A percentile compares a stretch with the other conserved stretches of the same genome.
These are phyloP conservation scores for Pyrenophora seminiperda DNA, from an alignment of 2,329 filamentous ascomycete genomes.

Conservation along the genomic window DNA sequence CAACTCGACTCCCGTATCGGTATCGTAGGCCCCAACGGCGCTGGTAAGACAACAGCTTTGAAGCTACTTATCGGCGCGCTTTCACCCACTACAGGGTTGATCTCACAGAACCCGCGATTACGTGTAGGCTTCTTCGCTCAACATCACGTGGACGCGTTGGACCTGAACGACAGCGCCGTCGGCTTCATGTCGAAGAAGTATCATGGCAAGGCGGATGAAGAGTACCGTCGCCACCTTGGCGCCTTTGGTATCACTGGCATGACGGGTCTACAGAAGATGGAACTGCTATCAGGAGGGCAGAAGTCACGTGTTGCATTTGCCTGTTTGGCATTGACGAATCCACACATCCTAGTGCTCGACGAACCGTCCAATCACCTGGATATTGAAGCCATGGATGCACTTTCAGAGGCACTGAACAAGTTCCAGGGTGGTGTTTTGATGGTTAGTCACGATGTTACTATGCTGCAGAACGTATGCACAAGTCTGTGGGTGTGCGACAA, in stretches of 20 bases:
- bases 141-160: slow-evolving; percentile 95
- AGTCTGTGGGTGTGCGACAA: slow-evolving; percentile 96
- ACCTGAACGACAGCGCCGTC: slow-evolving; percentile 86
- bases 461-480: slow-evolving; percentile 94
- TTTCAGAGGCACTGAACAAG: slow-evolving; percentile 78
- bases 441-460: slow-evolving; percentile 99
- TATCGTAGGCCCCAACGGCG: slow-evolving; percentile 98
- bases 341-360: slow-evolving; percentile 96
- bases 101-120: slow-evolving; percentile 85
- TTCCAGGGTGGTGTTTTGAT: slow-evolving; percentile 97
- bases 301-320: slow-evolving; percentile 98
- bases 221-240: slow-evolving; percentile 92
- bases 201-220: slow-evolving; percentile 90
- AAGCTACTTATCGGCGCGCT: slow-evolving; percentile 95
- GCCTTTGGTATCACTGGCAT: slow-evolving; percentile 87
- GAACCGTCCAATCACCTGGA: slow-evolving; percentile 98
- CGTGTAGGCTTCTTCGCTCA: slow-evolving; percentile 97
- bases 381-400: slow-evolving; percentile 98
- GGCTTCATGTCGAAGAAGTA: slow-evolving; percentile 95
- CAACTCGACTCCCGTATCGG: slow-evolving; percentile 98
- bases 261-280: slow-evolving; percentile 96
- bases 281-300: slow-evolving; percentile 89
- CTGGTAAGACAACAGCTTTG: slow-evolving; percentile 97
- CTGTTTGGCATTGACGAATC: slow-evolving; percentile 90
- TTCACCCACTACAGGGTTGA: slow-evolving; percentile 74